phyloP scores from a whole-genome alignment of 1,284 basidiomycete species.

The Inonotus hispidus region DNA sequence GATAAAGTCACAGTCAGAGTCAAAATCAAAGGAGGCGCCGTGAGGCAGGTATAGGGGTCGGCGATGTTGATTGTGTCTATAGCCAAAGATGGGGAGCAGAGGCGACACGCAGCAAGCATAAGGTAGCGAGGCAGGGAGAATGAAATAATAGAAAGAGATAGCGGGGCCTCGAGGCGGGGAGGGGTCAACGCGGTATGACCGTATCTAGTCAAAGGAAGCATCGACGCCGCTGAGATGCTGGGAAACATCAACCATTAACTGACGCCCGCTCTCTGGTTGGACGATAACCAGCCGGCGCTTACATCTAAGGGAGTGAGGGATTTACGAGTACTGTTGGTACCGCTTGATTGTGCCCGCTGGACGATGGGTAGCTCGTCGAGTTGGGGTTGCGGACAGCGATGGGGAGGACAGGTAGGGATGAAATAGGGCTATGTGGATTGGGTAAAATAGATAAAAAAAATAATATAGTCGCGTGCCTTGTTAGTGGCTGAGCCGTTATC shows the following conservation, averaged over 20 bases:
- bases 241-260: not conserved
- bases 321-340: no score
- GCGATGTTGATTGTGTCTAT: not conserved
- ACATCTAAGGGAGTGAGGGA: no score
- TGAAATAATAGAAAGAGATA: slow-evolving; percentile 10
- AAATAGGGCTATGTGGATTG: not conserved
- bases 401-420: no score
- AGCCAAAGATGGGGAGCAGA: slow-evolving; percentile 1
- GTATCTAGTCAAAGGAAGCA: not conserved
- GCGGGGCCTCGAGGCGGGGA: slow-evolving; percentile 8
- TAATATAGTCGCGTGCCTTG: not conserved
- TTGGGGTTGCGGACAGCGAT: no score
- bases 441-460: not conserved
- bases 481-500: not conserved
- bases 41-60: not conserved
- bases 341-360: not conserved
- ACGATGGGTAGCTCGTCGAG: no score
- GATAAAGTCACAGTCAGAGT: not conserved
- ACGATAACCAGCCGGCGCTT: not conserved
- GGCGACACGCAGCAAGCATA: slow-evolving; percentile 10
- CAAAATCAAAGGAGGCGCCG: not conserved
- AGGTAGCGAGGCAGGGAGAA: slow-evolving; percentile 2
- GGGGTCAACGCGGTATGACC: not conserved
- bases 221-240: not conserved
- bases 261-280: not conserved